Percentiles rank a stretch among this genome's conserved stretches.
Conservation (phyloP, 495 filamentous ascomycete genomes). For the Talaromyces ruber region DNA sequence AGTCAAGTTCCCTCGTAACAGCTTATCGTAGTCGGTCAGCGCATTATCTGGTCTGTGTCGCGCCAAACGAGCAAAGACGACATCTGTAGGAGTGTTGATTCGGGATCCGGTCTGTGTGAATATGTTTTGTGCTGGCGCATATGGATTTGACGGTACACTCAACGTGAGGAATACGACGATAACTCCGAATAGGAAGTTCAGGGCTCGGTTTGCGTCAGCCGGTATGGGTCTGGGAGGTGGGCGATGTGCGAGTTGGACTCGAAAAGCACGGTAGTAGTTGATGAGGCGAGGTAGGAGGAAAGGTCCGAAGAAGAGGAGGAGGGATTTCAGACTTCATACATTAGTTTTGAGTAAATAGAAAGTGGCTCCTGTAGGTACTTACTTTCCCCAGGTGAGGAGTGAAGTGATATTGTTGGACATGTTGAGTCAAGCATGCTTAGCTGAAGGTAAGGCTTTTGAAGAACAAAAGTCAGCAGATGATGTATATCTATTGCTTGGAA, state of each 20-base stretch:
- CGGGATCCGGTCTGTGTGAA: constrained; percentile 72
- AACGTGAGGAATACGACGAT: constrained; percentile 48
- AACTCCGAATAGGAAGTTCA: constrained; percentile 54
- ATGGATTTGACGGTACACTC: constrained; percentile 63
- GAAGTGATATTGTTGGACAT: constrained; percentile 15
- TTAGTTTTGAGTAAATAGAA: constrained; percentile 1
- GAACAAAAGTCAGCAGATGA: background rate
- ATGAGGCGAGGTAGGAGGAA: constrained; percentile 67
- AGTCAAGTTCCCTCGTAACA: constrained; percentile 57
- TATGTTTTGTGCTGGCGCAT: constrained; percentile 55
- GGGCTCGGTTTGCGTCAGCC: constrained; percentile 31
- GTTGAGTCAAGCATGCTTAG: background rate
- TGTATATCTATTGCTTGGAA: background rate
- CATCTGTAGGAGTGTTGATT: constrained; percentile 73
- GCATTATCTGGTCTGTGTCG: constrained; percentile 42
- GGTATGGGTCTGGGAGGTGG: constrained; percentile 46
- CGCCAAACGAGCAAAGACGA: constrained; percentile 74
- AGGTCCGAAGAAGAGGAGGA: constrained; percentile 82
- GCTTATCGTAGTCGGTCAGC: constrained; percentile 53
- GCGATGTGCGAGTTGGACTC: constrained; percentile 45
- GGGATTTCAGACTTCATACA: constrained; percentile 55
- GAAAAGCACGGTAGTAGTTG: constrained; percentile 56
- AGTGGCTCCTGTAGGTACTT: constrained; percentile 10
- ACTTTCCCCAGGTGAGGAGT: constrained; percentile 18
- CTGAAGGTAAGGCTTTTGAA: background rate